A percentile compares a stretch with the other conserved stretches of the same genome.
Evolutionary conservation across 164 flowering plant genomes (phyloP).

Genomic region (Akebia trifoliata): DNA sequence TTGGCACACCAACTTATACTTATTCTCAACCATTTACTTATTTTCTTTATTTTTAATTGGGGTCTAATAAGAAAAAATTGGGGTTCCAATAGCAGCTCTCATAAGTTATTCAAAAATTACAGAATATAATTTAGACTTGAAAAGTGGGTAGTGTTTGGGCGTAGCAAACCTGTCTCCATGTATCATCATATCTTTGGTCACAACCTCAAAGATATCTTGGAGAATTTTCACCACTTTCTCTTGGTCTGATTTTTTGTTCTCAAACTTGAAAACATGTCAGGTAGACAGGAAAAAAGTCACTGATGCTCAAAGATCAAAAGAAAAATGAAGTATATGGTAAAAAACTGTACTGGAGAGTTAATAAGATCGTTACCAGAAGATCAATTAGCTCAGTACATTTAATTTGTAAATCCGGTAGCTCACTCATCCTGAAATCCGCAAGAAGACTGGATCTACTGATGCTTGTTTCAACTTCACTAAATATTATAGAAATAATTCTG

Average conservation of each 20-base stretch:
- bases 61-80: no score
- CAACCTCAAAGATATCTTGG: slow-evolving; percentile 81
- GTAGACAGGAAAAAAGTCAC: slow-evolving; percentile 6
- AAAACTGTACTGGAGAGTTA: neutral
- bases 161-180: slow-evolving; percentile 56
- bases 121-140: neutral
- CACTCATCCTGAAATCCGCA: slow-evolving; percentile 55
- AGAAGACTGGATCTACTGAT: slow-evolving; percentile 53
- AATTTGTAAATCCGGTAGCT: slow-evolving; percentile 50
- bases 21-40: no score
- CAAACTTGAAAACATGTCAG: slow-evolving; percentile 35
- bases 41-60: no score
- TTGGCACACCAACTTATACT: no score
- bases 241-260: slow-evolving; percentile 47
- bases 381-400: slow-evolving; percentile 57
- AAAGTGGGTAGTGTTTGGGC: neutral
- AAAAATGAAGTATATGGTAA: no score
- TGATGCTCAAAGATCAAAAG: neutral
- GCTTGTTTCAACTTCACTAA: slow-evolving; percentile 61
- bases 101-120: no score
- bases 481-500: slow-evolving; percentile 53
- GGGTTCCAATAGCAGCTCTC: no score
- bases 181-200: slow-evolving; percentile 67
- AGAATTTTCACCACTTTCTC: slow-evolving; percentile 57
- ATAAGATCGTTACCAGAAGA: slow-evolving; percentile 53